Evolutionary conservation across 768 basidiomycete species (phyloP), one percentile per base, ranked within the genome.

Genomic region (Lyophyllum shimeji): DNA sequence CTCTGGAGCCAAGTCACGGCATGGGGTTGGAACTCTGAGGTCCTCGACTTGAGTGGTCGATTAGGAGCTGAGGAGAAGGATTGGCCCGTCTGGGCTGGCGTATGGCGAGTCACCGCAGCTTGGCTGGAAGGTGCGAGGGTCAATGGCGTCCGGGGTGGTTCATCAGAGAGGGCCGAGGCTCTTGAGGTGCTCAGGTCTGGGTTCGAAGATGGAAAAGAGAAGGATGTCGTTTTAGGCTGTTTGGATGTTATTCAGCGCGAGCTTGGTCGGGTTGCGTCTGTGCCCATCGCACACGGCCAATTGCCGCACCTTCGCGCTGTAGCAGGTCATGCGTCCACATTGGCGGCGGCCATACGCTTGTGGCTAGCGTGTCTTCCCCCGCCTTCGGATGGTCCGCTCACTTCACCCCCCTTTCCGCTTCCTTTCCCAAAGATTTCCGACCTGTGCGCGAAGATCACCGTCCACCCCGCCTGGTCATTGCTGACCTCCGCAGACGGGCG

Each of bases 1-100:
- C 71, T 89, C 8, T 98, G 96, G 95, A 91, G 87, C 53, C 92
- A 94, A 64, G 75, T 96, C 9, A 71, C 76, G n/a, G 85, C 82
- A 2, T 90, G 89, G 85, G 83, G 78, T 0, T 96, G 93, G 90
- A 77, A 74, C 17, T 76, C 77, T 0, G 84, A 88, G 27, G 62
- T 86, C 7, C 64, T 80, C n/a, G 73, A 71, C 46, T 56, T 80
- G 54, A 65, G 73, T 53, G 61, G 63, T 2, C 61, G 65, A 42
- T 47, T 87, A 11, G 66, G 67, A 9, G 60, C 57, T 11, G 62
- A 63, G 7, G 66, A 70, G 13, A 61, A 63, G 29, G 68, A 74
- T 49, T 77, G 73, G 72, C 60, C 51, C 12, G 63, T 68, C 7
- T 81, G 79, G 65, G 76, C 79, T 1, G 82, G 85, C 11, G 59